Evolutionary conservation across 306 rosid genomes (phyloP).

Genomic region (Glycine soja): DNA sequence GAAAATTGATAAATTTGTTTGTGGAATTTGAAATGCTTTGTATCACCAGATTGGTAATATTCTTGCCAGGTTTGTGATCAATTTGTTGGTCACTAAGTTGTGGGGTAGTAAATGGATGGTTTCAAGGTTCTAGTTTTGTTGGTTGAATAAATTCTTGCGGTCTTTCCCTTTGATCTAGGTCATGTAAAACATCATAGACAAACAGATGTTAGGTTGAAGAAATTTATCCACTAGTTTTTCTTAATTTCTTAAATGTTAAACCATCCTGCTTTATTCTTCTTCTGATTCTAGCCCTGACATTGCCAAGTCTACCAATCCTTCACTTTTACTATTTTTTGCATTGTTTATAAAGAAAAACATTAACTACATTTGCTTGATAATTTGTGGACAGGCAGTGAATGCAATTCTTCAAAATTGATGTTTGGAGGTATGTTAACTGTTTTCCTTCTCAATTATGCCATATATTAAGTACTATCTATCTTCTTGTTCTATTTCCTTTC

Average conservation of each 20-base stretch:
- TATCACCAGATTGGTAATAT: constrained; percentile 4
- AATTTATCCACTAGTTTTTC: constrained; percentile 10
- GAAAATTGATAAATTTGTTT: constrained; percentile 1
- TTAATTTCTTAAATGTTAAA: background rate
- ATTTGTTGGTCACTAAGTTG: background rate
- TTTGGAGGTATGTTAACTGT: constrained; percentile 67
- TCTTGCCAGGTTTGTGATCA: background rate
- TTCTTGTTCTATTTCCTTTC: constrained; percentile 39
- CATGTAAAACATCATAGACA: background rate
- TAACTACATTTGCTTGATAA: constrained; percentile 33
- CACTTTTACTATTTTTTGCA: background rate
- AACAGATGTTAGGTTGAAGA: background rate
- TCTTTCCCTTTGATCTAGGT: constrained; percentile 15
- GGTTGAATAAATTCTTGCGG: background rate
- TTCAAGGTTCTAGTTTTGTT: constrained; percentile 30
- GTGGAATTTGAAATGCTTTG: background rate
- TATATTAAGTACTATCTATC: constrained; percentile 32
- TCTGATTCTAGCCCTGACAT: constrained; percentile 3
- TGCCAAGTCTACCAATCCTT: constrained; percentile 4
- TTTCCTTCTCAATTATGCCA: constrained; percentile 37
- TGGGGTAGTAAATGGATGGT: constrained; percentile 32
- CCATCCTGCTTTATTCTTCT: constrained; percentile 18
- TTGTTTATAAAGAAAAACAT: constrained; percentile 11
- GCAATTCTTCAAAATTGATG: constrained; percentile 82
- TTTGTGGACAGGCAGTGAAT: constrained; percentile 82